phyloP scores from a whole-genome alignment of 1,139 yeast species.

The Magnusiomyces fungicola region DNA sequence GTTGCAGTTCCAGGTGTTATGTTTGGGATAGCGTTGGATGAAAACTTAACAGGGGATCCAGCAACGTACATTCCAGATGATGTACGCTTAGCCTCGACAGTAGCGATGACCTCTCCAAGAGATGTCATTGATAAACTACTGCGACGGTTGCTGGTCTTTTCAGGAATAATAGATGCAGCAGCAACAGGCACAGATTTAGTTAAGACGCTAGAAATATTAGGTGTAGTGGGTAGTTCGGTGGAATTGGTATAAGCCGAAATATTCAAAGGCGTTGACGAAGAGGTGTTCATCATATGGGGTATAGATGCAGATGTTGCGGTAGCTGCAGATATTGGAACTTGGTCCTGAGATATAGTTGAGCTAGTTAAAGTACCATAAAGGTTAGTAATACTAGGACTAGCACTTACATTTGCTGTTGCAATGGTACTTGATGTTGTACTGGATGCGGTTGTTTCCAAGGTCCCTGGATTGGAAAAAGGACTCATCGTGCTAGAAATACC shows the following conservation, averaged over 20 bases:
- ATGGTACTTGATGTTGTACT: constrained; percentile 22
- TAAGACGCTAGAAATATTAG: constrained; percentile 1
- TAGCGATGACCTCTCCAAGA: constrained; percentile 25
- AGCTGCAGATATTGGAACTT: not conserved
- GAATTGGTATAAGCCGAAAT: not conserved
- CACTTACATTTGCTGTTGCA: constrained; percentile 15
- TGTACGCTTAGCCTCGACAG: constrained; percentile 25
- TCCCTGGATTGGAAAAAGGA: too few relatives aligned
- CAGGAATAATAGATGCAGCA: not conserved
- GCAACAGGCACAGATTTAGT: too few relatives aligned
- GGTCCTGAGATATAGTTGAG: not conserved
- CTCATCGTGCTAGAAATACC: not conserved
- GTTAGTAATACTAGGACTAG: not conserved
- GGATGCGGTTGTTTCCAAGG: not conserved
- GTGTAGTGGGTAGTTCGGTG: not conserved
- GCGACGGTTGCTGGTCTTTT: constrained; percentile 10
- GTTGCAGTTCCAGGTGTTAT: not conserved
- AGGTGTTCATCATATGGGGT: not conserved
- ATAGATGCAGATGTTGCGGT: not conserved
- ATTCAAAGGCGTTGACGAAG: not conserved
- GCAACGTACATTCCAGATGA: constrained; percentile 18
- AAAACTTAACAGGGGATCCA: not conserved
- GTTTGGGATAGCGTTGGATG: not conserved
- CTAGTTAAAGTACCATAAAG: not conserved
- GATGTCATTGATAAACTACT: constrained; percentile 20